Conservation (phyloP, 2,329 filamentous ascomycete species). For the Colletotrichum sp. region DNA sequence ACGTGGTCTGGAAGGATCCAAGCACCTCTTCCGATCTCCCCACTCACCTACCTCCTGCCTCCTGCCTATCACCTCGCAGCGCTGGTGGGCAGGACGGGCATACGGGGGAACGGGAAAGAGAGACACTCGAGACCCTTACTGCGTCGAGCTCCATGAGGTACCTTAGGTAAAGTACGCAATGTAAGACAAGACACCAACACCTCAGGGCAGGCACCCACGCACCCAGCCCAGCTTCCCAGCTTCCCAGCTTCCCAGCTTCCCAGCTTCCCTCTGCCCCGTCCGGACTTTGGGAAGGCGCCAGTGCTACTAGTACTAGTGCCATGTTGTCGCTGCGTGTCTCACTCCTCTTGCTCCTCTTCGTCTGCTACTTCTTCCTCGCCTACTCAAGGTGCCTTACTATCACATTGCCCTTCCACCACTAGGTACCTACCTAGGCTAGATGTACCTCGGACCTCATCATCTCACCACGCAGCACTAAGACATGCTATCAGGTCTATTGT, state of each 20-base stretch:
- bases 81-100: neutral
- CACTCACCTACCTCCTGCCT: neutral
- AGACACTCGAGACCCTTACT: slow-evolving; percentile 8
- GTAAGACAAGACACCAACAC: neutral
- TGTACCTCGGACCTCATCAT: neutral
- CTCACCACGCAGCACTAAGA: neutral
- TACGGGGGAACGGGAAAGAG: neutral
- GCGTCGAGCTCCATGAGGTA: neutral
- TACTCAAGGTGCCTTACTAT: neutral
- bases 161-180: neutral
- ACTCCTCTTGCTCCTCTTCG: neutral
- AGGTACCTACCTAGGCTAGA: neutral
- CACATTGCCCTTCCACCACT: neutral
- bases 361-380: neutral
- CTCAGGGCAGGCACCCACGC: neutral
- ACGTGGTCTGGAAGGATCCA: neutral
- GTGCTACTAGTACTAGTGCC: neutral
- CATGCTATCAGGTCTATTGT: neutral
- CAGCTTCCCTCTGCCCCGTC: neutral
- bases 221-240: neutral
- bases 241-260: neutral
- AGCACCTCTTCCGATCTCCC: neutral
- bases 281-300: neutral
- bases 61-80: neutral
- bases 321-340: neutral